Evolutionary conservation across 768 basidiomycete genomes (phyloP), one percentile per base, ranked within the genome.

Genomic region (Calocera viscosa): DNA sequence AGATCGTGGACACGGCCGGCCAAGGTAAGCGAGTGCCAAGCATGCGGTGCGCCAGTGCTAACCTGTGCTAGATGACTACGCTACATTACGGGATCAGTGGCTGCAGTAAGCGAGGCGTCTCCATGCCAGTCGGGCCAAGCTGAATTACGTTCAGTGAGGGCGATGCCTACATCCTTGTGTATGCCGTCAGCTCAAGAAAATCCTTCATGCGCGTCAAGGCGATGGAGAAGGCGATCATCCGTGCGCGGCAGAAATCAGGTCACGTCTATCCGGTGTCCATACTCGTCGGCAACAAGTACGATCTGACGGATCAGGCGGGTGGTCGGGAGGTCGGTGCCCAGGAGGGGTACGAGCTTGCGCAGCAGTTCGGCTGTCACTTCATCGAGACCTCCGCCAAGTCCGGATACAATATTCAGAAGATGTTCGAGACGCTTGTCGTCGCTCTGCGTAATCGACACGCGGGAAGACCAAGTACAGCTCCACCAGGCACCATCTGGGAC

Each of bases 1-100:
- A 97, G 77, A 91, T 97, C 70, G 90, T 97, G 76, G 94, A 97
- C 78, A 96, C 94, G 72, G 94, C 94, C 64, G 94, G 94, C 34
- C 94, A 97, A 86, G 93, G 93, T 94, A 73, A 70, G 85, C 14
- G 30, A 2, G 5, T 19, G 43, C 43, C 30, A n/a, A 35, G 47
- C 64, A 34, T 64, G 69, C 64, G 0, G 47, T 41, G 33, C 66
- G 67, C 69, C 69, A 28, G 60, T 66, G 49, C 34, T 60, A n/a
- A 39, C 38, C 22, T 39, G 30, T 38, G 2, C 19, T 76, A 96
- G 94, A 97, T 89, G 94, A 96, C 76, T 97, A 95, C 72, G 92
- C 92, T 64, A 94, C 94, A 63, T 82, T 97, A 70, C 87, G 94
- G 71, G 93, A 96, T 80, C 94, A 97, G 77, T 97, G 94, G 94